Conservation (phyloP, 257 asterid species). For the Prunella vulgaris region DNA sequence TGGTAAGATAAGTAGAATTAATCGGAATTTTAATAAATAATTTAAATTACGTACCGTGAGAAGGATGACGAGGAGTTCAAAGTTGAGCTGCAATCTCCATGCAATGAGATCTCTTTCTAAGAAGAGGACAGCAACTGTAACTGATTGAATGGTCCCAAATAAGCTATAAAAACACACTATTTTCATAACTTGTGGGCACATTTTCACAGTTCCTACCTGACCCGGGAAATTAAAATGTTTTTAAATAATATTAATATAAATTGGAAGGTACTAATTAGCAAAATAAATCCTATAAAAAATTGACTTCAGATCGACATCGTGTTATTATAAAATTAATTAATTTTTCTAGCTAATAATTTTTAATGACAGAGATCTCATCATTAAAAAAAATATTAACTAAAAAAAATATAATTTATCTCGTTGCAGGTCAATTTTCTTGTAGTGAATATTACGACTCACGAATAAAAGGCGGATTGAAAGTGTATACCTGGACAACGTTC, state of each 20-base stretch:
- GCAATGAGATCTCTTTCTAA: slow-evolving; percentile 49
- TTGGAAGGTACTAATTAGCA: no score
- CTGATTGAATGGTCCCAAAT: slow-evolving; percentile 62
- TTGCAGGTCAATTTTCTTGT: no score
- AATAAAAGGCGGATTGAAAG: not conserved
- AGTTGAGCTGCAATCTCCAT: slow-evolving; percentile 52
- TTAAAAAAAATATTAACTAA: no score
- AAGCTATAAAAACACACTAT: slow-evolving; percentile 57
- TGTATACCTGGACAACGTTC: slow-evolving; percentile 61
- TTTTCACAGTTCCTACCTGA: slow-evolving; percentile 65
- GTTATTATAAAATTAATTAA: no score
- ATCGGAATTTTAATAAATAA: not conserved
- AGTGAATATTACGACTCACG: no score
- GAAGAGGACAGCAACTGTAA: slow-evolving; percentile 30
- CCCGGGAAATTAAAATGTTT: not conserved
- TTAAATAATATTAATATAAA: not conserved
- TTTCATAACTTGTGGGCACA: slow-evolving; percentile 67
- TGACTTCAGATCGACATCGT: no score
- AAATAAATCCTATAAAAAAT: no score
- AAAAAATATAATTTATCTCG: no score
- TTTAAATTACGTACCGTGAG: slow-evolving; percentile 51
- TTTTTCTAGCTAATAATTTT: no score
- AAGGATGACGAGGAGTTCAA: slow-evolving; percentile 51
- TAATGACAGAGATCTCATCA: no score
- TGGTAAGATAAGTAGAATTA: no score